These are phyloP conservation scores for Neofusicoccum sp. DNA, from an alignment of 2,329 filamentous ascomycete species.

Conservation along the genomic window DNA sequence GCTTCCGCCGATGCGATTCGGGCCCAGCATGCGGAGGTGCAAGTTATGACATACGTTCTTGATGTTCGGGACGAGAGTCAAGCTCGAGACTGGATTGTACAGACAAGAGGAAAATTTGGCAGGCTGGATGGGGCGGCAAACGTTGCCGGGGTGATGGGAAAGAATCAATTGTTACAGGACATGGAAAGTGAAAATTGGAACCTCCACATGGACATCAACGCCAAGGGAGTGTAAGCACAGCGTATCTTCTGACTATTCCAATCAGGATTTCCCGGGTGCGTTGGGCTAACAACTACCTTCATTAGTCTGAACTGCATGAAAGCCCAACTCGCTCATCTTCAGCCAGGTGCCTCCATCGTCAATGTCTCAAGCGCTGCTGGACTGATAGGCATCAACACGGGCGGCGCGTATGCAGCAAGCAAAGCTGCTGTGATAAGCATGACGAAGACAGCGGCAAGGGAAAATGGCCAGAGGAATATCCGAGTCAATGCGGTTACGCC, in stretches of 20 bases:
- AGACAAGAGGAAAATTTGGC: conserved; percentile 21
- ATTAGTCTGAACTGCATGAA: conserved; percentile 21
- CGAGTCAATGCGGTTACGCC: conserved; percentile 46
- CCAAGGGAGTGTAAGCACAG: conserved; percentile 21
- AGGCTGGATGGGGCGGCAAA: conserved; percentile 44
- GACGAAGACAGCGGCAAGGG: conserved; percentile 40
- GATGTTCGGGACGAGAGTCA: conserved; percentile 24
- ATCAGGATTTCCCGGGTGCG: too few relatives aligned
- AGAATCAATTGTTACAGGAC: conserved; percentile 35
- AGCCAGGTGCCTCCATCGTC: conserved; percentile 33
- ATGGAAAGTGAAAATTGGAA: conserved; percentile 38
- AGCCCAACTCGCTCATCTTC: conserved; percentile 39
- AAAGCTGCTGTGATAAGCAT: conserved; percentile 30
- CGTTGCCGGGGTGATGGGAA: conserved; percentile 42
- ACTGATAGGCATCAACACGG: conserved; percentile 39
- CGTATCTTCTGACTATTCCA: not conserved
- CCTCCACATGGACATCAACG: conserved; percentile 34
- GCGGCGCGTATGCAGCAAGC: conserved; percentile 24
- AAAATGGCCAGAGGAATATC: conserved; percentile 35
- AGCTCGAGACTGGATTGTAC: conserved; percentile 36
- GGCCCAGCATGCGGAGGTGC: conserved; percentile 28
- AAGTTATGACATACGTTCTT: too few relatives aligned
- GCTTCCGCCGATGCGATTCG: conserved; percentile 29
- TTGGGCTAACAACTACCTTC: too few relatives aligned
- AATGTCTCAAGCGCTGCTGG: conserved; percentile 53